These are phyloP conservation scores for Fusarium irregulare DNA, from an alignment of 2,329 filamentous ascomycete species.

Conservation along the genomic window DNA sequence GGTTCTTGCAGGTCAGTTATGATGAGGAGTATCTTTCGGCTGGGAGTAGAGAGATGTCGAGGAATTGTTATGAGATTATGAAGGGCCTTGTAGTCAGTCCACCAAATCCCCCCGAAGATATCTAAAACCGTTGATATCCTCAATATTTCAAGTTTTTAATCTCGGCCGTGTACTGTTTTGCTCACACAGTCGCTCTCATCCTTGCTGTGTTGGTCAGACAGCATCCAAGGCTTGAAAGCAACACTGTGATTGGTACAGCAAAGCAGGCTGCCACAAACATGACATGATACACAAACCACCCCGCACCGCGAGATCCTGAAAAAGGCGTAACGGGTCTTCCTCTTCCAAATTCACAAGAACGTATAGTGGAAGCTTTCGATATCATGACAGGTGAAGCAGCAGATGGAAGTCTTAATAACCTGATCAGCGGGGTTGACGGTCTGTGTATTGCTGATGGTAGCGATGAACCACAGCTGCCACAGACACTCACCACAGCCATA, in stretches of 20 bases:
- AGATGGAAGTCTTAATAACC: not conserved
- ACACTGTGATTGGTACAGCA: not conserved
- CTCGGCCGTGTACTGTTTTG: too few relatives aligned
- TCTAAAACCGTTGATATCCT: not conserved
- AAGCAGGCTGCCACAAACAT: not conserved
- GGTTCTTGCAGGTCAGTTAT: not conserved
- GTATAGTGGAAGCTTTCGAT: not conserved
- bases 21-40: not conserved
- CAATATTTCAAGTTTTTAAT: too few relatives aligned
- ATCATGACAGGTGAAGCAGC: not conserved
- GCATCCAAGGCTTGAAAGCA: not conserved
- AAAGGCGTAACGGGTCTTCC: too few relatives aligned
- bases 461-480: not conserved
- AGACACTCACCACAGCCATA: not conserved
- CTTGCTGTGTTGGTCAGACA: not conserved
- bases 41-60: not conserved
- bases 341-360: not conserved
- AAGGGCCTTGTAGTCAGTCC: not conserved
- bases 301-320: not conserved
- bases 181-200: too few relatives aligned
- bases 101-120: not conserved
- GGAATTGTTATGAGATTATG: slow-evolving; percentile 20
- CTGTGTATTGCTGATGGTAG: not conserved
- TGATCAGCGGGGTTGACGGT: not conserved
- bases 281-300: not conserved